These are phyloP conservation scores for Phytophthora vignae DNA, from an alignment of 352 stramenopile species.

Conservation along the genomic window DNA sequence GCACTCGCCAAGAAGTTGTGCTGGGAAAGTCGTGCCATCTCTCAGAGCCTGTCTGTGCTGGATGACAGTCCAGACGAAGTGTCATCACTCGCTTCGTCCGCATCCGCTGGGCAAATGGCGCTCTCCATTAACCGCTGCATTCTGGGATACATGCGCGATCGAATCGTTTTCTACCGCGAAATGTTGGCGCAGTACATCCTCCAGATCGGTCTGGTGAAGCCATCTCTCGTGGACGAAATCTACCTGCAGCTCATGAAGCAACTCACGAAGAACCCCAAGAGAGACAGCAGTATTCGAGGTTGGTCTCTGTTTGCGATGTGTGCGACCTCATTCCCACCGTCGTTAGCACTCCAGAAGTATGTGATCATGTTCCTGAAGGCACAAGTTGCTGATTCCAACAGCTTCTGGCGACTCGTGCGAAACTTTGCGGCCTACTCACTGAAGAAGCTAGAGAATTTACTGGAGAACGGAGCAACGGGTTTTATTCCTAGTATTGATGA, in stretches of 20 bases:
- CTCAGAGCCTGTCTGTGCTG: slow-evolving; percentile 68
- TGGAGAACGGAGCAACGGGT: slow-evolving; percentile 89
- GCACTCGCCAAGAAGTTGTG: slow-evolving; percentile 58
- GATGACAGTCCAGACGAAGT: slow-evolving; percentile 50
- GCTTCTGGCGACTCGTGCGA: slow-evolving; percentile 78
- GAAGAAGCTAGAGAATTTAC: slow-evolving; percentile 92
- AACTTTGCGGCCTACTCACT: slow-evolving; percentile 94
- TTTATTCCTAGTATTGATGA: slow-evolving; percentile 95
- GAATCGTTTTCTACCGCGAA: slow-evolving; percentile 93
- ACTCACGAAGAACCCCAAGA: slow-evolving; percentile 92
- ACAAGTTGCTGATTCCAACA: slow-evolving; percentile 76
- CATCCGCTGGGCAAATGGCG: slow-evolving; percentile 54
- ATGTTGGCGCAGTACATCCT: slow-evolving; percentile 95
- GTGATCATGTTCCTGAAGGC: slow-evolving; percentile 92
- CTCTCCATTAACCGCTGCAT: slow-evolving; percentile 94
- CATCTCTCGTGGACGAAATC: slow-evolving; percentile 93
- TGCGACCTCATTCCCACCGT: slow-evolving; percentile 92
- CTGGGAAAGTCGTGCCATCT: slow-evolving; percentile 73
- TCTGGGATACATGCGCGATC: slow-evolving; percentile 95
- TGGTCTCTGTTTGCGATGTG: slow-evolving; percentile 96
- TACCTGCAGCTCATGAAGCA: slow-evolving; percentile 96
- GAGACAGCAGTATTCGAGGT: slow-evolving; percentile 90
- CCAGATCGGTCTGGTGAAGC: slow-evolving; percentile 89
- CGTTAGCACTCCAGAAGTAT: slow-evolving; percentile 88
- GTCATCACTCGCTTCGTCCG: slow-evolving; percentile 28